phyloP scores from a whole-genome alignment of 768 basidiomycete genomes.

The Boletellus sp. region DNA sequence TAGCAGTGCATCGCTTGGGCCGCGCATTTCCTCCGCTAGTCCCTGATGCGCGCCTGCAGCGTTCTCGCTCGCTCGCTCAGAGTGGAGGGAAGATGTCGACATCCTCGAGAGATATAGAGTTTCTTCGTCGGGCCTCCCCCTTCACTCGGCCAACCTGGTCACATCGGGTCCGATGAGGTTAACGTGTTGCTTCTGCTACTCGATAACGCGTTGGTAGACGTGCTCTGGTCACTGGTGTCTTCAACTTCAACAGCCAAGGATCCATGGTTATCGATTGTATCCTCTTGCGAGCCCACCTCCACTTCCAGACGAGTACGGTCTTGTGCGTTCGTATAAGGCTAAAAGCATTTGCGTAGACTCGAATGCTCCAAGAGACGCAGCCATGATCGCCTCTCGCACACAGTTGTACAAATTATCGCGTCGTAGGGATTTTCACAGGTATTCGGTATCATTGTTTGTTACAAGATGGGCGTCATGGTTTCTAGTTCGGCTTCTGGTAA shows the following conservation, averaged over 20 bases:
- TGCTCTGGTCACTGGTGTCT: neutral
- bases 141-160: slow-evolving; percentile 23
- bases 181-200: slow-evolving; percentile 3
- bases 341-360: slow-evolving; percentile 36
- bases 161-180: slow-evolving; percentile 14
- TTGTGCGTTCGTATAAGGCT: slow-evolving; percentile 20
- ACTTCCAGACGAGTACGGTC: slow-evolving; percentile 9
- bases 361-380: slow-evolving; percentile 40
- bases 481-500: neutral
- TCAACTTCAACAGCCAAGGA: slow-evolving; percentile 5
- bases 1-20: slow-evolving; percentile 43
- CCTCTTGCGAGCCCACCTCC: slow-evolving; percentile 2
- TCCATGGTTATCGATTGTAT: neutral
- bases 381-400: slow-evolving; percentile 51
- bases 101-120: slow-evolving; percentile 38
- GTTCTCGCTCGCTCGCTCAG: slow-evolving; percentile 1
- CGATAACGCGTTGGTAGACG: neutral
- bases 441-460: slow-evolving; percentile 36
- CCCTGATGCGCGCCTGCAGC: slow-evolving; percentile 33
- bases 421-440: slow-evolving; percentile 39
- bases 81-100: slow-evolving; percentile 36
- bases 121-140: slow-evolving; percentile 1
- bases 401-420: slow-evolving; percentile 49
- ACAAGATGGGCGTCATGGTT: slow-evolving; percentile 28
- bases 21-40: slow-evolving; percentile 36